phyloP scores from a whole-genome alignment of 1,139 yeast species.

The Kluyveromyces sp. region DNA sequence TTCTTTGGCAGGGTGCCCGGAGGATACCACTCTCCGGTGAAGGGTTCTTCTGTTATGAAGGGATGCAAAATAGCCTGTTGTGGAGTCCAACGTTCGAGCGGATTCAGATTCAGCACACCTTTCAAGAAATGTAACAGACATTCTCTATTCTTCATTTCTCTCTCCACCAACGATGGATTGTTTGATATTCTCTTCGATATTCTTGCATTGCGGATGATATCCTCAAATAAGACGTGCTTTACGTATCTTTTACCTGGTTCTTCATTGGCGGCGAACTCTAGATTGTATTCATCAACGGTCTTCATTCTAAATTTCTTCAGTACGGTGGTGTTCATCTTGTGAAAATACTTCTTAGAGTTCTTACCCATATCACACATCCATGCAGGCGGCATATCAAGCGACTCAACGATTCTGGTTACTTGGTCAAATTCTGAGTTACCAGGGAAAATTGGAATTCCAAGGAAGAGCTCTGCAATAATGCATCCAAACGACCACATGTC shows the following conservation, averaged over 20 bases:
- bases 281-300: constrained; percentile 51
- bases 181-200: constrained; percentile 71
- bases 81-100: constrained; percentile 93
- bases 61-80: constrained; percentile 94
- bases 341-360: constrained; percentile 65
- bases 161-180: constrained; percentile 49
- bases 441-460: constrained; percentile 92
- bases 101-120: constrained; percentile 77
- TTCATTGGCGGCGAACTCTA: constrained; percentile 53
- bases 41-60: constrained; percentile 54
- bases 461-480: constrained; percentile 84
- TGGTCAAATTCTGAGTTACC: constrained; percentile 94
- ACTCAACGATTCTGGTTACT: constrained; percentile 70
- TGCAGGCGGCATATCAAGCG: constrained; percentile 81
- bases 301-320: constrained; percentile 43
- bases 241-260: constrained; percentile 82
- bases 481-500: constrained; percentile 99
- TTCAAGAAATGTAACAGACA: constrained; percentile 69
- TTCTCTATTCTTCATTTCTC: constrained; percentile 66
- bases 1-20: constrained; percentile 33
- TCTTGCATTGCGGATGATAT: constrained; percentile 69
- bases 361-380: constrained; percentile 98
- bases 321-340: constrained; percentile 35
- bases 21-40: constrained; percentile 42
- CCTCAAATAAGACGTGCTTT: constrained; percentile 62